A percentile compares a stretch with the other conserved stretches of the same genome.
phyloP scores from a whole-genome alignment of 768 basidiomycete genomes.

The Tylopilus cervinicoccineus region DNA sequence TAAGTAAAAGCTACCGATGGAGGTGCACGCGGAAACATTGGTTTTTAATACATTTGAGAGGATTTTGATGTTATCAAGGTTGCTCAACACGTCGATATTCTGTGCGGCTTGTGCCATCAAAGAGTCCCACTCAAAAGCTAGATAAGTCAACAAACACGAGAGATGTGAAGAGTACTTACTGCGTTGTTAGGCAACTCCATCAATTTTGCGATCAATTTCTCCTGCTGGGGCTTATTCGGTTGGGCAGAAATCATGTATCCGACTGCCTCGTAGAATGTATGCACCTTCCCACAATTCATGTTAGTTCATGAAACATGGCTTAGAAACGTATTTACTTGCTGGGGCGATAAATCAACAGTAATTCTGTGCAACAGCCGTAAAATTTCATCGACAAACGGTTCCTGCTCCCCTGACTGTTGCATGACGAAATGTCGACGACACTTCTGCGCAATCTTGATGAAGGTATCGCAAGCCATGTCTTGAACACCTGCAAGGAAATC shows the following conservation, averaged over 20 bases:
- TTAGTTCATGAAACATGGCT: constrained; percentile 6
- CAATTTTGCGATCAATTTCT: constrained; percentile 88
- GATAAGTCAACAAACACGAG: neutral
- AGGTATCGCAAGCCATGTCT: constrained; percentile 99
- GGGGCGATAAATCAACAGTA: constrained; percentile 90
- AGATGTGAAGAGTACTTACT: constrained; percentile 43
- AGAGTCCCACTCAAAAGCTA: constrained; percentile 77
- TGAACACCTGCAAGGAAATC: constrained; percentile 69
- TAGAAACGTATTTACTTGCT: constrained; percentile 46
- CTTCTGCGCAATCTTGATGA: constrained; percentile 99
- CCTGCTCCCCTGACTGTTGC: constrained; percentile 95
- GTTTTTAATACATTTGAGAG: constrained; percentile 96
- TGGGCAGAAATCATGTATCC: constrained; percentile 99
- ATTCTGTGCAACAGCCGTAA: constrained; percentile 87
- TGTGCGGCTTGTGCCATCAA: constrained; percentile 94
- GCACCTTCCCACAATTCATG: constrained; percentile 45
- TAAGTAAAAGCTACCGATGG: constrained; percentile 94
- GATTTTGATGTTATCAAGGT: constrained; percentile 93
- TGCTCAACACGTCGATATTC: constrained; percentile 88
- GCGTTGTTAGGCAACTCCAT: constrained; percentile 99
- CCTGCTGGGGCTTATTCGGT: constrained; percentile 95
- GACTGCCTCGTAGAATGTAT: constrained; percentile 98
- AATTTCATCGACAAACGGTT: constrained; percentile 98
- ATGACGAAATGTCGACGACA: constrained; percentile 97
- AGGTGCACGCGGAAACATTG: constrained; percentile 95